Percentiles rank a stretch among this genome's conserved stretches.
Evolutionary conservation across 176 grass and related monocot species (phyloP).

Genomic region (Ensete ventricosum): DNA sequence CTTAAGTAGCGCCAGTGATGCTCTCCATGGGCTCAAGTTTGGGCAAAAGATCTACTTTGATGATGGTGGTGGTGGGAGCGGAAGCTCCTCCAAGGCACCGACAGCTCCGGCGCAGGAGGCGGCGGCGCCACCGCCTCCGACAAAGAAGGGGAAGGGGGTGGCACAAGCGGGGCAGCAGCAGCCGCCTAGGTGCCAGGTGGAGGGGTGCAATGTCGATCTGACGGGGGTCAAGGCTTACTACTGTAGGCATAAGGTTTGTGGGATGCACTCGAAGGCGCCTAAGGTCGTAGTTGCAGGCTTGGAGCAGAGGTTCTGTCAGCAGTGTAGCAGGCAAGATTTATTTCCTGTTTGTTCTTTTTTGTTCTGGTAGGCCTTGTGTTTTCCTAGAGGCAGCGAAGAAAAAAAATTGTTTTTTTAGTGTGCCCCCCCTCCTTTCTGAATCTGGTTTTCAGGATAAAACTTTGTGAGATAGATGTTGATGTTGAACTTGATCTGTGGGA

Average conservation of each 20-base stretch:
- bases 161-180: background rate
- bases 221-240: slow-evolving; percentile 59
- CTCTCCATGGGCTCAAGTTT: slow-evolving; percentile 69
- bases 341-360: background rate
- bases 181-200: slow-evolving; percentile 58
- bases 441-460: background rate
- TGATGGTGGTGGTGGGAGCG: slow-evolving; percentile 26
- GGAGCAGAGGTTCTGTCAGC: slow-evolving; percentile 76
- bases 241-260: slow-evolving; percentile 72
- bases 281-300: slow-evolving; percentile 48
- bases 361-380: background rate
- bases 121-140: background rate
- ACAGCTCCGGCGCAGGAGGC: background rate
- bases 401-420: too few species aligned
- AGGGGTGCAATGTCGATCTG: slow-evolving; percentile 67
- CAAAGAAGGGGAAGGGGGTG: slow-evolving; percentile 23
- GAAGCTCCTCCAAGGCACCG: background rate
- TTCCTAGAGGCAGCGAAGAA: background rate
- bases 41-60: slow-evolving; percentile 97
- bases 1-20: slow-evolving; percentile 24
- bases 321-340: slow-evolving; percentile 57
- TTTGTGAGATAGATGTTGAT: background rate
- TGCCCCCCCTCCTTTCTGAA: background rate
- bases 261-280: slow-evolving; percentile 53
- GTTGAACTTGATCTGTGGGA: background rate